Conservation (phyloP, 2,329 filamentous ascomycete genomes). For the Neopestalotiopsis rosae region DNA sequence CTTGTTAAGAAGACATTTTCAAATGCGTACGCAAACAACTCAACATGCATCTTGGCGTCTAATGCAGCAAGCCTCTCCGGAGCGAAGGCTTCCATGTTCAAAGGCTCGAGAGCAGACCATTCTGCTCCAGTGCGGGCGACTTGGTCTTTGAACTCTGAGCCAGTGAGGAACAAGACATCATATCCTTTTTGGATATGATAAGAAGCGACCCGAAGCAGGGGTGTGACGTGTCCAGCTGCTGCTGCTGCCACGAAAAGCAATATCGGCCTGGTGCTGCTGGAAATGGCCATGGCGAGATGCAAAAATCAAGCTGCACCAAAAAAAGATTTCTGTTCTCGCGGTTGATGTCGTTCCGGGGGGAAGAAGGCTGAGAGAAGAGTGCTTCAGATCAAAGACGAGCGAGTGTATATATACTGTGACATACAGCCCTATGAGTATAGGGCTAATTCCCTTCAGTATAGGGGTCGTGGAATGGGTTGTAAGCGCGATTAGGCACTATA, state of each 20-base stretch:
- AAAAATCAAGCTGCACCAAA: neutral
- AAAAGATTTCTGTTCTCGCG: neutral
- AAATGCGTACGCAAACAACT: conserved; percentile 37
- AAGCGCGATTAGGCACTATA: neutral
- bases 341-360: neutral
- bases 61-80: conserved; percentile 4
- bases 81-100: conserved; percentile 22
- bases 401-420: neutral
- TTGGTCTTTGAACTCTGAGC: conserved; percentile 32
- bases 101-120: conserved; percentile 29
- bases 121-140: conserved; percentile 40
- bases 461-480: neutral
- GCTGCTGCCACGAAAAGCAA: conserved; percentile 29
- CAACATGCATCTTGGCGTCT: conserved; percentile 21
- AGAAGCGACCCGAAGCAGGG: conserved; percentile 33
- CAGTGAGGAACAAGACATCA: conserved; percentile 42
- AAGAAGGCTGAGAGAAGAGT: neutral
- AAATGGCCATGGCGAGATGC: neutral
- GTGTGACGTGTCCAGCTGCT: conserved; percentile 27
- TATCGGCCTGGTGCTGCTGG: neutral
- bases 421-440: conserved; percentile 15
- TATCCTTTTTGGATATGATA: conserved; percentile 40
- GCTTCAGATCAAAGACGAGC: neutral
- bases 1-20: conserved; percentile 40
- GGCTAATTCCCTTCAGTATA: neutral